These are phyloP conservation scores for Tolypocladium inflatum DNA, from an alignment of 2,329 filamentous ascomycete species.

Conservation along the genomic window DNA sequence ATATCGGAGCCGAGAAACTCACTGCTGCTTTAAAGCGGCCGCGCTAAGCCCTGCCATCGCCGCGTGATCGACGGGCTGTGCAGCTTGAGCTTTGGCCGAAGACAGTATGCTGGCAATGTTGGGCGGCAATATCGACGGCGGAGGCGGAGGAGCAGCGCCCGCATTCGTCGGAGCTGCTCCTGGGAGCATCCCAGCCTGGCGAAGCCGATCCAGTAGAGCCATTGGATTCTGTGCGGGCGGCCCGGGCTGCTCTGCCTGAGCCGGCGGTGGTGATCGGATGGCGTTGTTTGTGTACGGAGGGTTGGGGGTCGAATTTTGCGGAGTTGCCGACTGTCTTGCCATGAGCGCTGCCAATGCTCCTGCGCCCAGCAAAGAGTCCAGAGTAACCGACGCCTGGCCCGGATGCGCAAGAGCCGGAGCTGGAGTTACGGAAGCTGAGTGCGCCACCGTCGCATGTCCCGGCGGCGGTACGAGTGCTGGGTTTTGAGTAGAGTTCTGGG, in stretches of 20 bases:
- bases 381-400: conserved; percentile 30
- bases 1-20: conserved; percentile 22
- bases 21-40: conserved; percentile 62
- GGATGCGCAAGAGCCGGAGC: conserved; percentile 20
- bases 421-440: conserved; percentile 23
- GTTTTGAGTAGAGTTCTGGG: conserved; percentile 30
- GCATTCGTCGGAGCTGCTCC: conserved; percentile 29
- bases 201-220: conserved; percentile 57
- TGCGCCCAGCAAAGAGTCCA: conserved; percentile 50
- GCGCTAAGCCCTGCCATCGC: conserved; percentile 45
- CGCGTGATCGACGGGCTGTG: background rate
- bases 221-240: conserved; percentile 35
- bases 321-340: conserved; percentile 41
- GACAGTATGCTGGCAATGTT: conserved; percentile 27
- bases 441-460: conserved; percentile 21
- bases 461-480: conserved; percentile 24
- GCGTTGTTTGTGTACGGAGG: conserved; percentile 25
- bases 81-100: conserved; percentile 17
- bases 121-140: conserved; percentile 20
- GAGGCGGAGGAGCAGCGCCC: conserved; percentile 15
- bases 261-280: conserved; percentile 41
- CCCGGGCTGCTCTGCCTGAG: conserved; percentile 25
- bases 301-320: conserved; percentile 35
- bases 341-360: conserved; percentile 51
- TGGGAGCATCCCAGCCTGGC: conserved; percentile 57